A percentile compares a stretch with the other conserved stretches of the same genome.
phyloP scores from a whole-genome alignment of 1,284 basidiomycete species.

The Austropuccinia psidii region DNA sequence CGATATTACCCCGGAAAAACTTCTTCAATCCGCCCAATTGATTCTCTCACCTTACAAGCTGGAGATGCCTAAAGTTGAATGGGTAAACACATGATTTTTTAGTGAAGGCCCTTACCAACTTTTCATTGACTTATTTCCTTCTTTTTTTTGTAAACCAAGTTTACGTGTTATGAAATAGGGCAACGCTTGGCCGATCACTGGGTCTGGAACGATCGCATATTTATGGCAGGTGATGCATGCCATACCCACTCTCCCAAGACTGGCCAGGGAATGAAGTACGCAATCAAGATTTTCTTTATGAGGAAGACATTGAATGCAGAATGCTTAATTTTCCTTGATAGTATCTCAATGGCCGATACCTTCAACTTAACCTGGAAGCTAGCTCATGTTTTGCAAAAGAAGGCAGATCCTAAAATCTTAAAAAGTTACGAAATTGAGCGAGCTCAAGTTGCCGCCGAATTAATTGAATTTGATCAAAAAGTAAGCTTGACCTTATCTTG shows the following conservation, averaged over 20 bases:
- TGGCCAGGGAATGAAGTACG: slow-evolving; percentile 55
- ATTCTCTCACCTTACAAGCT: slow-evolving; percentile 64
- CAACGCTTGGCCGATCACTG: slow-evolving; percentile 67
- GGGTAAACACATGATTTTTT: slow-evolving; percentile 58
- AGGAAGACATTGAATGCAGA: slow-evolving; percentile 56
- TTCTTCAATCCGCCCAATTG: slow-evolving; percentile 60
- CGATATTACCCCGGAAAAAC: slow-evolving; percentile 56
- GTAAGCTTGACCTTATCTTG: neutral
- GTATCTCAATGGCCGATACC: slow-evolving; percentile 47
- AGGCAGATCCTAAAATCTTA: slow-evolving; percentile 60
- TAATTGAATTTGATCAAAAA: slow-evolving; percentile 68
- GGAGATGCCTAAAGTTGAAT: slow-evolving; percentile 58
- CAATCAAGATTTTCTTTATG: slow-evolving; percentile 56
- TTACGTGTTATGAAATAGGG: slow-evolving; percentile 52
- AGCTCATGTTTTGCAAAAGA: slow-evolving; percentile 62
- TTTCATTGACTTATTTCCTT: neutral
- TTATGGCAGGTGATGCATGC: slow-evolving; percentile 70
- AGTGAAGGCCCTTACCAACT: slow-evolving; percentile 54
- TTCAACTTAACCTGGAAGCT: slow-evolving; percentile 79
- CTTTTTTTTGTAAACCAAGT: neutral
- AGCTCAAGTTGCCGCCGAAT: slow-evolving; percentile 55
- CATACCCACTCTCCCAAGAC: slow-evolving; percentile 76
- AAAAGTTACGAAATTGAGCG: slow-evolving; percentile 57
- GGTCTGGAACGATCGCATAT: slow-evolving; percentile 61
- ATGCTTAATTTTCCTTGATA: slow-evolving; percentile 10